A percentile compares a stretch with the other conserved stretches of the same genome.
Evolutionary conservation across 139 green algal genomes (phyloP).

Genomic region (Asterochloris erici): DNA sequence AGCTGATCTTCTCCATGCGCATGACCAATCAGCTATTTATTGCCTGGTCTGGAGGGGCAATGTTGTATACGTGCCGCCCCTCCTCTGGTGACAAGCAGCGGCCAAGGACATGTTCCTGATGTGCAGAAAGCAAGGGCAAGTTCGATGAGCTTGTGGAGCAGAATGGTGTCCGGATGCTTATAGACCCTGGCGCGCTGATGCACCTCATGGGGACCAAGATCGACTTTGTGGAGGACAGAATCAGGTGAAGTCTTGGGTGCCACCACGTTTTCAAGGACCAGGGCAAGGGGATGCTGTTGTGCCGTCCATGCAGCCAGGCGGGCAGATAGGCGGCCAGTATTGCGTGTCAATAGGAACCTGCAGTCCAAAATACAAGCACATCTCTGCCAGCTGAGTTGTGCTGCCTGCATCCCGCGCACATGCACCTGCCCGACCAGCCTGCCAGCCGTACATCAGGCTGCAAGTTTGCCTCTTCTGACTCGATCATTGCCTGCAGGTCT

Average conservation of each 20-base stretch:
- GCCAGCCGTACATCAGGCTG: neutral
- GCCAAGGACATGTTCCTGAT: neutral
- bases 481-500: constrained; percentile 41
- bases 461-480: neutral
- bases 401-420: neutral
- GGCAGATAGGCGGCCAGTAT: neutral
- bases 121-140: constrained; percentile 74
- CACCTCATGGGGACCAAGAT: constrained; percentile 96
- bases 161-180: constrained; percentile 84
- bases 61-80: neutral
- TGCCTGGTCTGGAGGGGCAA: too few relatives aligned
- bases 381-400: neutral
- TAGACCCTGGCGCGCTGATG: constrained; percentile 95
- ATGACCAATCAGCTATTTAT: neutral
- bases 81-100: neutral
- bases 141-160: constrained; percentile 97
- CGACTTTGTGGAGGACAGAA: constrained; percentile 87
- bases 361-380: neutral
- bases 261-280: neutral
- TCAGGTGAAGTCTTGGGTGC: constrained; percentile 51
- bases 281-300: neutral
- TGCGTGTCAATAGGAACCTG: neutral
- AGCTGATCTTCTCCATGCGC: neutral
- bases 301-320: too few relatives aligned
- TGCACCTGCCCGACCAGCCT: neutral